phyloP scores from a whole-genome alignment of 2,329 filamentous ascomycete species.

The Trichophyton simii region DNA sequence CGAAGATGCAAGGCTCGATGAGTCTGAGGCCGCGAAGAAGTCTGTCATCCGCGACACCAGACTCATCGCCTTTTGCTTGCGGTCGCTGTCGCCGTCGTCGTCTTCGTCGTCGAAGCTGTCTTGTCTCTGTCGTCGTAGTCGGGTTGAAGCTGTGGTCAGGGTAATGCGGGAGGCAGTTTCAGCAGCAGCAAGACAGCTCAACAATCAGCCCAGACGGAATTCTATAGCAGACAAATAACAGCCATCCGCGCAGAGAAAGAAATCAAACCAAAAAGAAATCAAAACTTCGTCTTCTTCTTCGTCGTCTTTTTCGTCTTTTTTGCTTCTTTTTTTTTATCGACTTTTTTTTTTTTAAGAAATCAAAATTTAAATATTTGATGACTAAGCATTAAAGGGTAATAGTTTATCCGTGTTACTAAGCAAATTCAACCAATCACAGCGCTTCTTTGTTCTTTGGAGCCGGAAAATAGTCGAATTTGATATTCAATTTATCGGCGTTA shows the following conservation, averaged over 20 bases:
- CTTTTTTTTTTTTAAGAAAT: neutral
- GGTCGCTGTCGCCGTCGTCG: no score
- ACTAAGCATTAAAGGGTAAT: neutral
- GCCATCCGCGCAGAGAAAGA: neutral
- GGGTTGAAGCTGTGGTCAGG: no score
- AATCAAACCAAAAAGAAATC: neutral
- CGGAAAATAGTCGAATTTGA: neutral
- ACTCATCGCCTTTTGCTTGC: constrained; percentile 39
- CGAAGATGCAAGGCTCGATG: constrained; percentile 22
- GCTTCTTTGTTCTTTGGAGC: no score
- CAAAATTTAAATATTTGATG: no score
- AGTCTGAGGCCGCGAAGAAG: constrained; percentile 35
- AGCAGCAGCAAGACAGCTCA: no score
- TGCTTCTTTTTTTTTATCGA: neutral
- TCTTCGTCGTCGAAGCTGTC: no score
- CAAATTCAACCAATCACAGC: neutral
- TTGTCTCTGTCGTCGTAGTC: no score
- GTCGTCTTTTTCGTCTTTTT: no score
- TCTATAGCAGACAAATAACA: no score
- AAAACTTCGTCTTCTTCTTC: no score
- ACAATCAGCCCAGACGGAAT: no score
- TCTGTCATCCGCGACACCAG: constrained; percentile 43
- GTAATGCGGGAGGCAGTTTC: no score
- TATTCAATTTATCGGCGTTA: neutral
- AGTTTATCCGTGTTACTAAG: neutral